Evolutionary conservation across 768 basidiomycete species (phyloP), one percentile per base, ranked within the genome.

Genomic region (Mycena epipterygia): DNA sequence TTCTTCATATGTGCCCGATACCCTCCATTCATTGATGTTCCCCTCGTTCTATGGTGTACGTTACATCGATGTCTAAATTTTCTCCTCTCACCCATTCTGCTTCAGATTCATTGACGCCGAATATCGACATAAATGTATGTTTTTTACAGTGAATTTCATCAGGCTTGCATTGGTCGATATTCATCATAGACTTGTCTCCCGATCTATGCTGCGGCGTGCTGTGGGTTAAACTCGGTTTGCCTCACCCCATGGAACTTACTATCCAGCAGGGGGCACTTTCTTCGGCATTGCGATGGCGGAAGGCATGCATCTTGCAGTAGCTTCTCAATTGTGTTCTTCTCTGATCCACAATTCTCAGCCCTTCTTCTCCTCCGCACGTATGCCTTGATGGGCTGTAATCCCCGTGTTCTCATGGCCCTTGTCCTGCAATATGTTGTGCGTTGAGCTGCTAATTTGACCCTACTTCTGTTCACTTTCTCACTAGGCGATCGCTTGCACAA

Each of bases 1-100:
- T 64, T 79, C 42, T 80, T 67, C 58, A 63, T 79, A 41, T 63
- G 74, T 11, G 68, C 76, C 5, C 74, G 77, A 58, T 80, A 80
- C 64, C 67, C 72, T 12, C 68, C 75, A 2, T 76, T 80, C 42
- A 42, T 78, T n/a, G 78, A 80, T 65, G 68, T 74, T 9, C 64
- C 73, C 32, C 13, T 74, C 7, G 55, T 72, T 27, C 19, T 77
- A 19, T 73, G 68, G 61, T 75, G 77, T 77, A 46, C 19, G 76
- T 72, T 19, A 46, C 14, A n/a, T 27, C 29, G 49, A n/a, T 51
- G 8, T 49, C 23, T 25, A 5, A 27, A 2, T 35, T 62, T n/a
- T 37, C 49, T 7, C 13, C 7, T 1, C 9, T 0, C 11, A 25
- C 8, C 33, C 4, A 29, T 14, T 27, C 37, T 11, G 37, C 3